Evolutionary conservation across 768 basidiomycete species (phyloP), one percentile per base, ranked within the genome.

Genomic region (Phylloporus arenicola): DNA sequence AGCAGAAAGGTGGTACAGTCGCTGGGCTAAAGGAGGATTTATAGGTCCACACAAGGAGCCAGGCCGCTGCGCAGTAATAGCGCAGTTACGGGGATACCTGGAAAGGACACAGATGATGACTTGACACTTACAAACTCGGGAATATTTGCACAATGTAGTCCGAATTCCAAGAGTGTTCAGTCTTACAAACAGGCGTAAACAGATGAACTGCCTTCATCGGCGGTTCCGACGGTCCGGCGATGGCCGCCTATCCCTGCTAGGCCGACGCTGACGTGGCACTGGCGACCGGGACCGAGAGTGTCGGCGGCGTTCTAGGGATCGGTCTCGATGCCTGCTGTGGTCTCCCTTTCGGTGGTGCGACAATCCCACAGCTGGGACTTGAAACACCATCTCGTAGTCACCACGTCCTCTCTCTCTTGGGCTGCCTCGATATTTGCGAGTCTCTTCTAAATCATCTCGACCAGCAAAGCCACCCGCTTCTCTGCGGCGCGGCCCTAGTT

Each of bases 321-420:
- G 62, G 27, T 80, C 75, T 22, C 72, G 71, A 53, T 82, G 83
- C 44, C 77, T 68, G 53, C 79, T 81, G 24, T 77, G 75, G 56
- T 77, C 78, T 40, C 75, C 69, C 35, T 72, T 72, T 42, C 74
- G 75, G 20, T 66, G 69, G 40, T 70, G 67, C n/a, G 60, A 57
- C 9, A 55, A 54, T 20, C 63, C 67, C 55, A 55, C 65, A 45
- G 69, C 68, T n/a, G 75, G 72, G n/a, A 84, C 75, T 53, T 94
- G 91, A 65, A 94, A 93, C 20, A 93, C 87, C 86, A 93, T 83
- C 19, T 80, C 82, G 62, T 92, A 91, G 16, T 64, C 55, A 41
- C 55, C 31, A 31, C 56, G 54, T 34, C 70, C 73, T 33, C 68
- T 65, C 13, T 68, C 63, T 17, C 64, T 53, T 7, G 58, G 57